Evolutionary conservation across 1,284 basidiomycete species (phyloP).

Genomic region (Limonomyces culmigenus): DNA sequence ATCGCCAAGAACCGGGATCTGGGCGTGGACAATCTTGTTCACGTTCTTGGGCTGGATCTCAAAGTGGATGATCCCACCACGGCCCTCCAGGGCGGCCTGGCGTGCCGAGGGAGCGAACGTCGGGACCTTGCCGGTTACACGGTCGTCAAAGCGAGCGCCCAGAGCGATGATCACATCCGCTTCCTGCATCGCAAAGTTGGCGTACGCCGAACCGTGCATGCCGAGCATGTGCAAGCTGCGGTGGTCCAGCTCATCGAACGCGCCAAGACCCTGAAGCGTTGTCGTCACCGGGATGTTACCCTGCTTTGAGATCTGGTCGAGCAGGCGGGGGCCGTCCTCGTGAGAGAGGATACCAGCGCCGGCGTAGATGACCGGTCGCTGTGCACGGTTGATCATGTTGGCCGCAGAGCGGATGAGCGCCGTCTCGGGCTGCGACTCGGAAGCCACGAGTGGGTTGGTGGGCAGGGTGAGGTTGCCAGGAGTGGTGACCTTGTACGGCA

Average conservation of each 20-base stretch:
- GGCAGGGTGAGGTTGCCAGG: slow-evolving; percentile 74
- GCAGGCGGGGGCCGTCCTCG: slow-evolving; percentile 69
- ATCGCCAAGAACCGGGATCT: slow-evolving; percentile 88
- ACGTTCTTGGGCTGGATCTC: slow-evolving; percentile 98
- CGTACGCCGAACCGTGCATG: slow-evolving; percentile 97
- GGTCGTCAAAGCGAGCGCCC: slow-evolving; percentile 93
- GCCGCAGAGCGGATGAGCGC: slow-evolving; percentile 72
- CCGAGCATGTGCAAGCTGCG: slow-evolving; percentile 94
- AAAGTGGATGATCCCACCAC: slow-evolving; percentile 96
- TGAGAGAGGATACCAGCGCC: slow-evolving; percentile 84
- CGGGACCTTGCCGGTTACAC: slow-evolving; percentile 87
- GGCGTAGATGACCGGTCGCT: slow-evolving; percentile 87
- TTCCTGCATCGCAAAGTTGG: slow-evolving; percentile 94
- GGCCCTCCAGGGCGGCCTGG: slow-evolving; percentile 73
- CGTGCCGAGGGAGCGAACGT: slow-evolving; percentile 84
- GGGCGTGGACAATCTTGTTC: slow-evolving; percentile 96
- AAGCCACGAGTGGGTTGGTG: slow-evolving; percentile 46
- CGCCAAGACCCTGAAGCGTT: slow-evolving; percentile 89
- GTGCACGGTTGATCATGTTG: slow-evolving; percentile 79
- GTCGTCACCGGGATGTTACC: slow-evolving; percentile 97
- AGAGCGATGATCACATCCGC: slow-evolving; percentile 97
- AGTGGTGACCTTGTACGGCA: slow-evolving; percentile 80
- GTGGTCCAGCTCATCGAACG: slow-evolving; percentile 84
- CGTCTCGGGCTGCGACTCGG: slow-evolving; percentile 45
- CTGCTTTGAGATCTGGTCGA: slow-evolving; percentile 65